These are phyloP conservation scores for Xylariaceae sp. DNA, from an alignment of 2,329 filamentous ascomycete genomes.

Conservation along the genomic window DNA sequence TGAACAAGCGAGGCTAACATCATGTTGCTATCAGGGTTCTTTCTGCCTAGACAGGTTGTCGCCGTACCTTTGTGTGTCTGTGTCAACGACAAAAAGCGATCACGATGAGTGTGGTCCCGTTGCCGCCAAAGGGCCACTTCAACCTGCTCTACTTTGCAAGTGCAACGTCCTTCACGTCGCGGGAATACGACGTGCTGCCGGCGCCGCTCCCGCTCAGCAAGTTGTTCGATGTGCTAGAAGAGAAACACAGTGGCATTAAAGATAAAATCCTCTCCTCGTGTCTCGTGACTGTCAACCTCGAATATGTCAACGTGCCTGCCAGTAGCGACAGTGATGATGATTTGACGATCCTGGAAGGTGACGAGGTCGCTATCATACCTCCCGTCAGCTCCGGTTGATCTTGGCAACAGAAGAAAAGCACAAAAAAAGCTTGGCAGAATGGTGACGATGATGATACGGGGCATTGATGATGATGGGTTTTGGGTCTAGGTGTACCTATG, in stretches of 20 bases:
- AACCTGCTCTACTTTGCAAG: constrained; percentile 77
- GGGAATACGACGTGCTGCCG: constrained; percentile 57
- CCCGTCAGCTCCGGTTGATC: constrained; percentile 76
- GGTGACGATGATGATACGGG: not conserved
- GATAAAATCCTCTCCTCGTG: constrained; percentile 65
- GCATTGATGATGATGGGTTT: not conserved
- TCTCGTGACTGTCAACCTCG: constrained; percentile 72
- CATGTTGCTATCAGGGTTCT: constrained; percentile 1
- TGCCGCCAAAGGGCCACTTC: constrained; percentile 61
- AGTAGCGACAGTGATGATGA: constrained; percentile 37
- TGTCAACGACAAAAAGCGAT: not conserved
- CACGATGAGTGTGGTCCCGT: constrained; percentile 37
- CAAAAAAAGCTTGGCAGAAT: not conserved
- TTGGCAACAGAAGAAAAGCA: not conserved
- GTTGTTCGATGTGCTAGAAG: constrained; percentile 64
- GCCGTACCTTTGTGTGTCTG: too few relatives aligned
- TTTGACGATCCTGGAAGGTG: constrained; percentile 60
- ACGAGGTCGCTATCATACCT: constrained; percentile 83
- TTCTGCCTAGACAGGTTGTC: not conserved
- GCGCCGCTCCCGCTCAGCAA: constrained; percentile 59
- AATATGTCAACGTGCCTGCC: constrained; percentile 65
- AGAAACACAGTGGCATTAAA: constrained; percentile 63
- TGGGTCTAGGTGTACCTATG: not conserved
- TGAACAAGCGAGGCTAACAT: constrained; percentile 13
- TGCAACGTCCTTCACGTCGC: constrained; percentile 65